Percentiles rank a stretch among this genome's conserved stretches.
Conservation (phyloP, 345 rosid species). For the Citrus trifoliata region DNA sequence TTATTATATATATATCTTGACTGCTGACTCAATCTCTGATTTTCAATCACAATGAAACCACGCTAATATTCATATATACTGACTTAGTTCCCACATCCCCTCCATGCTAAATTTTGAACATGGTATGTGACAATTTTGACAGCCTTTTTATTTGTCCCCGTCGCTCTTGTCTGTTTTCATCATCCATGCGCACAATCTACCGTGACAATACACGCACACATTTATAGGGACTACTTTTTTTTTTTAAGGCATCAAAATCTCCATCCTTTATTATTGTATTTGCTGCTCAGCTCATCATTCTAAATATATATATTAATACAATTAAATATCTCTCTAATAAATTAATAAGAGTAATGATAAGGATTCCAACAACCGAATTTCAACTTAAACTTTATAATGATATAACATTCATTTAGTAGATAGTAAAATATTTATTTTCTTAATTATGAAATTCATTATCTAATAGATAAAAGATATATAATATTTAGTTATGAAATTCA, state of each 20-base stretch:
- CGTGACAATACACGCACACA: neutral
- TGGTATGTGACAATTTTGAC: neutral
- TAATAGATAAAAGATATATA: no score
- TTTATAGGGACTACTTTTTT: no score
- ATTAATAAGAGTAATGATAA: no score
- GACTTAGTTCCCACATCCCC: constrained; percentile 25
- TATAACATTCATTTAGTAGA: no score
- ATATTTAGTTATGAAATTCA: no score
- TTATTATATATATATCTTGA: neutral
- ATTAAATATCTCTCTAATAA: no score
- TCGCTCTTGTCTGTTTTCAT: neutral
- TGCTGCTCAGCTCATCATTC: neutral
- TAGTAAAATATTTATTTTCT: no score
- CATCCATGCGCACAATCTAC: neutral
- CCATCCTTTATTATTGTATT: neutral
- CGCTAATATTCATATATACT: neutral
- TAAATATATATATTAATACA: neutral
- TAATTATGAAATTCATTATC: no score
- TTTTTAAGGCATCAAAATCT: neutral
- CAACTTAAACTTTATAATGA: no score
- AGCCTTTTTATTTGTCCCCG: neutral
- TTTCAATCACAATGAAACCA: constrained; percentile 11
- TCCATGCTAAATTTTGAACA: constrained; percentile 16
- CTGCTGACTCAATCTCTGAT: constrained; percentile 13
- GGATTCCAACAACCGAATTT: no score